Evolutionary conservation across 108 stramenopile species (phyloP), one percentile per base, ranked within the genome.

Genomic region (Ochromonas danica): DNA sequence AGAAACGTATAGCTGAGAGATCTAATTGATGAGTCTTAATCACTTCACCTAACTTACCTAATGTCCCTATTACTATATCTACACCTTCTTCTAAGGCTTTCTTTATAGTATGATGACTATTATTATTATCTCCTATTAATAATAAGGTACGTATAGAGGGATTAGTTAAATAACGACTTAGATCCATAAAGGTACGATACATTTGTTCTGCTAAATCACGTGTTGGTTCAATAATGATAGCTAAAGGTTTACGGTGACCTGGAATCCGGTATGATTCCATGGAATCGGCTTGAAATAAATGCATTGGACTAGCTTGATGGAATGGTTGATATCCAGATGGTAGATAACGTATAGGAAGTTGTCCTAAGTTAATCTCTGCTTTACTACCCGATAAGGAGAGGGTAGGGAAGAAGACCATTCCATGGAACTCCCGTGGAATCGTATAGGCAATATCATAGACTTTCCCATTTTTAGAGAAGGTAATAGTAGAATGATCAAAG

Each of bases 161-260:
- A 39, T 80, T 2, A 85, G 51, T 40, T 82, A 40, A 22, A 40
- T 43, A 39, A 61, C 81, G 25, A 41, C 38, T 30, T 25, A n/a
- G 3, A 17, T 28, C 82, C 33, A 40, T 78, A 61, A 87, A 39
- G 65, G 57, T 80, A 28, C 72, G 61, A 61, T 86, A 85, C 10
- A 88, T 85, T 61, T 89, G 89, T 81, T 89, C 89, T 3, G 89
- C 89, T 43, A 89, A 84, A 65, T 89, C 89, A 30, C 84, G 70
- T 6, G 86, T 62, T 25, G 89, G 89, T 70, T 89, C 89, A 28
- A 89, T 41, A 57, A 89, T 85, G 36, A 88, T 83, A 33, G 86
- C 87, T 61, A 80, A 39, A 3, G 86, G 85, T 31, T 43, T 45
- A 27, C 85, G 70, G n/a, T 74, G 36, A 40, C 77, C 71, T 40